phyloP scores from a whole-genome alignment of 495 filamentous ascomycete genomes.

The Penicillium malachiteum region DNA sequence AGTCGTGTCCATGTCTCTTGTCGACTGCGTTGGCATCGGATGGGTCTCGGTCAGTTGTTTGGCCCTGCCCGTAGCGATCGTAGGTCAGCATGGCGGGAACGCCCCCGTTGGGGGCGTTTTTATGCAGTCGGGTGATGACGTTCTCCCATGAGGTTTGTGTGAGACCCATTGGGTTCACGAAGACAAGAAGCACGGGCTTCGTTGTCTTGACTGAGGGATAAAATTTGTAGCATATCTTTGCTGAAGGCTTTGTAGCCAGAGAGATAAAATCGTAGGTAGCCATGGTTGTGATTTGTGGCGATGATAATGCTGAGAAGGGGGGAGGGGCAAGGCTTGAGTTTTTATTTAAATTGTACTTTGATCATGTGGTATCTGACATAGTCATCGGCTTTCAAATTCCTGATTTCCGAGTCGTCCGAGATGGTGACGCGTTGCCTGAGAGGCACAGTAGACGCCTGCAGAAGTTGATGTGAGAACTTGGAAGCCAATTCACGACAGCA shows the following conservation, averaged over 20 bases:
- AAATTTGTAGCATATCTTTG: constrained; percentile 22
- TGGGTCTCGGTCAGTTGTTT: constrained; percentile 55
- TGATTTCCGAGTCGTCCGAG: too few relatives aligned
- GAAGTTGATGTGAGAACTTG: too few relatives aligned
- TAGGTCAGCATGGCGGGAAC: constrained; percentile 56
- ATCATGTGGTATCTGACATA: too few relatives aligned
- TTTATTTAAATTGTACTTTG: too few relatives aligned
- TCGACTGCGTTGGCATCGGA: constrained; percentile 38
- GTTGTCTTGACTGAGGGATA: constrained; percentile 10
- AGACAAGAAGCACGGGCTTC: constrained; percentile 49
- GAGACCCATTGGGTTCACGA: constrained; percentile 60
- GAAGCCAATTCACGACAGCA: too few relatives aligned
- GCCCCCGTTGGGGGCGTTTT: constrained; percentile 18
- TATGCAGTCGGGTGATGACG: constrained; percentile 41
- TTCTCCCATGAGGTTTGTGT: constrained; percentile 51
- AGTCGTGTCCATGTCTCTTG: constrained; percentile 54
- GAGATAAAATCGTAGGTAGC: not conserved
- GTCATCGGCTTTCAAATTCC: too few relatives aligned
- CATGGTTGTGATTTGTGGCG: not conserved
- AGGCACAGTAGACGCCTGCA: too few relatives aligned
- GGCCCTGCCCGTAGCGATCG: constrained; percentile 64
- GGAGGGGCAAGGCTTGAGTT: too few relatives aligned
- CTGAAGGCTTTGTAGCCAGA: not conserved
- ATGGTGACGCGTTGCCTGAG: too few relatives aligned
- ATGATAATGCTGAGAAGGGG: too few relatives aligned